Percentiles rank a stretch among this genome's conserved stretches.
phyloP scores from a whole-genome alignment of 208 protist genomes.

The Novymonas esmeraldas region DNA sequence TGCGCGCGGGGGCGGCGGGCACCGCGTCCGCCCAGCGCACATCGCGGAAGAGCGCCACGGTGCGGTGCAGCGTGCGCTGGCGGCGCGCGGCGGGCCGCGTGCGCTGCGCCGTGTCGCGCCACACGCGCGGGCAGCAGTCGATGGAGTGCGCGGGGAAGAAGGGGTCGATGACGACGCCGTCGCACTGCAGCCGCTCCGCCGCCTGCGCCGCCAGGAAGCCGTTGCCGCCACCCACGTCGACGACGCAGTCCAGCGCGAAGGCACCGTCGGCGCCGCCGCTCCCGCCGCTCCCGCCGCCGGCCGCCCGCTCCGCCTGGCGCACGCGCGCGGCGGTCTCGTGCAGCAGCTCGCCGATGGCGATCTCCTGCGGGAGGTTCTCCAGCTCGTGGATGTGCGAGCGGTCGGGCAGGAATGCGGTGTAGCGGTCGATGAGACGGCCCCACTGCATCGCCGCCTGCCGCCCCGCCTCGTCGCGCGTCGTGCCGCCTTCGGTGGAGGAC shows the following conservation, averaged over 20 bases:
- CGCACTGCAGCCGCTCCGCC: constrained; percentile 61
- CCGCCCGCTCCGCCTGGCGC: background rate
- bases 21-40: constrained; percentile 50
- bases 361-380: constrained; percentile 85
- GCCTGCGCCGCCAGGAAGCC: constrained; percentile 77
- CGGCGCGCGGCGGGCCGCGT: constrained; percentile 37
- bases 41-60: constrained; percentile 46
- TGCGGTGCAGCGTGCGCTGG: constrained; percentile 39
- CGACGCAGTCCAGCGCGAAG: constrained; percentile 44
- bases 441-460: constrained; percentile 21
- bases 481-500: background rate
- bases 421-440: constrained; percentile 53
- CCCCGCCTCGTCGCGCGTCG: background rate
- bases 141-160: constrained; percentile 73
- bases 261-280: background rate
- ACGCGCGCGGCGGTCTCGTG: constrained; percentile 17
- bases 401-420: constrained; percentile 74
- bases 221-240: constrained; percentile 86
- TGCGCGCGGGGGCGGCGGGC: constrained; percentile 34
- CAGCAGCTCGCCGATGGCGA: constrained; percentile 75
- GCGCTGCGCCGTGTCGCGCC: constrained; percentile 47
- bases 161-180: constrained; percentile 72
- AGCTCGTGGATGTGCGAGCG: constrained; percentile 81
- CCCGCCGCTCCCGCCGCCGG: background rate
- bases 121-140: constrained; percentile 63